These are phyloP conservation scores for Suillus alpinus DNA, from an alignment of 768 basidiomycete species.

Conservation along the genomic window DNA sequence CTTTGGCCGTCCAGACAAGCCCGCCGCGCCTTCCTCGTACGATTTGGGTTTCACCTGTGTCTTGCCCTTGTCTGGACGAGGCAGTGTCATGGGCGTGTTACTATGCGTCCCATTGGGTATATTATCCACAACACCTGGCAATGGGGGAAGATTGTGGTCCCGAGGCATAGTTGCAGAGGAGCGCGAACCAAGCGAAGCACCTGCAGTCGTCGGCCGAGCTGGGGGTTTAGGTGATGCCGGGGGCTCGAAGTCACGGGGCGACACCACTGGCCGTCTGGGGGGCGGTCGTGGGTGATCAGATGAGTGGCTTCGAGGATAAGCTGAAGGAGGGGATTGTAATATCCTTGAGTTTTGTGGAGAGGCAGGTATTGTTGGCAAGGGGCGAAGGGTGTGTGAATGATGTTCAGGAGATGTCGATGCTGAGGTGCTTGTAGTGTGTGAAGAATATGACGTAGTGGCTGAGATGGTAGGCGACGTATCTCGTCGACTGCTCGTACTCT, in stretches of 20 bases:
- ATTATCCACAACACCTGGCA: background rate
- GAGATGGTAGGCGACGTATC: constrained; percentile 23
- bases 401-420: constrained; percentile 10
- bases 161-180: constrained; percentile 19
- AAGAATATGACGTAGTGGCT: constrained; percentile 6
- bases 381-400: constrained; percentile 11
- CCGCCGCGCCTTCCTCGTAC: background rate
- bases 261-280: constrained; percentile 12
- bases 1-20: constrained; percentile 18
- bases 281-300: constrained; percentile 13
- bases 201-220: constrained; percentile 40
- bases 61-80: constrained; percentile 1
- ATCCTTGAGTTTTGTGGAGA: constrained; percentile 23
- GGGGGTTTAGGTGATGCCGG: constrained; percentile 14
- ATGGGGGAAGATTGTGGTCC: constrained; percentile 10
- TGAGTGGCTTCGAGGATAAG: constrained; percentile 15
- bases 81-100: background rate
- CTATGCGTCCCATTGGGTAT: background rate
- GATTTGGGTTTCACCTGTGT: constrained; percentile 7
- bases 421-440: constrained; percentile 9
- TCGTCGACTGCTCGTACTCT: constrained; percentile 19
- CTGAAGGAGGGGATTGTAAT: constrained; percentile 16
- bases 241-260: constrained; percentile 2
- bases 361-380: constrained; percentile 28
- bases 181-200: constrained; percentile 21